A percentile compares a stretch with the other conserved stretches of the same genome.
Conservation (phyloP, 2,329 filamentous ascomycete genomes). For the Alternaria gaisen region DNA sequence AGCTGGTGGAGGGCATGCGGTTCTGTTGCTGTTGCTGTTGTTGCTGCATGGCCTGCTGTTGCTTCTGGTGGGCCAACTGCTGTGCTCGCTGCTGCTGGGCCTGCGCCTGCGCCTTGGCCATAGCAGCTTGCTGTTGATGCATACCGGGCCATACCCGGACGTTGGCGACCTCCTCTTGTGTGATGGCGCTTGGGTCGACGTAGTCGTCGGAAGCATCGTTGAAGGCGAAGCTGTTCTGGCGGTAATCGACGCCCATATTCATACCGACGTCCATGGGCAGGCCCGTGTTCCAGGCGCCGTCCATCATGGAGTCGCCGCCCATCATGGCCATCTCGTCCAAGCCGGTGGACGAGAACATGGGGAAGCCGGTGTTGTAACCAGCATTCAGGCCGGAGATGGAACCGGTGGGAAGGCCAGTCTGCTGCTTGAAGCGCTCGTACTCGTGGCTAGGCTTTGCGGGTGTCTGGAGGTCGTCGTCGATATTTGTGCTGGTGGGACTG, state of each 20-base stretch:
- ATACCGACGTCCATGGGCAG: constrained; percentile 64
- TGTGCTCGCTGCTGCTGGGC: constrained; percentile 57
- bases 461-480: constrained; percentile 63
- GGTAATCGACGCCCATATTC: constrained; percentile 72
- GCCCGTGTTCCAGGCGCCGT: constrained; percentile 64
- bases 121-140: constrained; percentile 85
- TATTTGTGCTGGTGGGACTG: constrained; percentile 62
- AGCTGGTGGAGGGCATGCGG: constrained; percentile 30
- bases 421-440: constrained; percentile 94
- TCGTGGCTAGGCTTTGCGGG: constrained; percentile 89
- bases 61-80: constrained; percentile 49
- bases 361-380: constrained; percentile 50
- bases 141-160: constrained; percentile 91
- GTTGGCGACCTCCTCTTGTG: constrained; percentile 66
- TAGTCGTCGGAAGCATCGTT: constrained; percentile 59
- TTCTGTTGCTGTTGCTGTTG: constrained; percentile 49
- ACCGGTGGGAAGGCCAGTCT: constrained; percentile 89
- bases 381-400: constrained; percentile 82
- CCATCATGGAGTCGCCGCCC: constrained; percentile 60
- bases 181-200: constrained; percentile 78
- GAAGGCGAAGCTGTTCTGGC: constrained; percentile 70
- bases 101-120: constrained; percentile 47
- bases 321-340: constrained; percentile 73
- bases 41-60: constrained; percentile 47
- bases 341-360: constrained; percentile 67